Percentiles rank a stretch among this genome's conserved stretches.
These are phyloP conservation scores for Geotrichum carabidarum DNA, from an alignment of 1,139 yeast genomes.

Conservation along the genomic window DNA sequence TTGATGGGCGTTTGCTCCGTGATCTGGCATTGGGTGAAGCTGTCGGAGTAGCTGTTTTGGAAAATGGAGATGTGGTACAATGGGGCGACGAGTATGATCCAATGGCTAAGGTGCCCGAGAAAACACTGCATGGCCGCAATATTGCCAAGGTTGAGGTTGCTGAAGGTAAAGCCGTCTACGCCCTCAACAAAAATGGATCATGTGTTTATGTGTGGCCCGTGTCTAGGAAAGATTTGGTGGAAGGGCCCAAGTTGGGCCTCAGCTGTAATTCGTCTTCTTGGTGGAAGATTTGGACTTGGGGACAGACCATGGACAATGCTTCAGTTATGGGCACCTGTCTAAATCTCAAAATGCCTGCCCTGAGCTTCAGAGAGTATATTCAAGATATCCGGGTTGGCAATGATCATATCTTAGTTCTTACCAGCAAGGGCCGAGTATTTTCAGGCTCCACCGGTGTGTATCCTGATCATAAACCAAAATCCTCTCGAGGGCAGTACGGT, in stretches of 20 bases:
- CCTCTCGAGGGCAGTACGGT: slow-evolving; percentile 77
- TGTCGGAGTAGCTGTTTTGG: slow-evolving; percentile 59
- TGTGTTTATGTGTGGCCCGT: slow-evolving; percentile 26
- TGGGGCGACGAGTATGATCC: slow-evolving; percentile 48
- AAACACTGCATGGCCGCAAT: slow-evolving; percentile 47
- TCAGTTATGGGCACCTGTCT: slow-evolving; percentile 14
- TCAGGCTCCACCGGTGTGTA: slow-evolving; percentile 52
- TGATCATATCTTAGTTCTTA: slow-evolving; percentile 59
- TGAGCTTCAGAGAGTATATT: slow-evolving; percentile 47
- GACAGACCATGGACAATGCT: slow-evolving; percentile 4
- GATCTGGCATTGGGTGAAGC: slow-evolving; percentile 53
- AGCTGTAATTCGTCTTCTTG: slow-evolving; percentile 9
- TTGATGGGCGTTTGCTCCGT: slow-evolving; percentile 56
- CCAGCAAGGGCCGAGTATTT: slow-evolving; percentile 59
- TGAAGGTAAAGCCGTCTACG: slow-evolving; percentile 51
- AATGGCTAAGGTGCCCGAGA: slow-evolving; percentile 26
- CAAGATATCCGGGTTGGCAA: slow-evolving; percentile 55
- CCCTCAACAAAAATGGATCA: slow-evolving; percentile 48
- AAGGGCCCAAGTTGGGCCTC: slow-evolving; percentile 12
- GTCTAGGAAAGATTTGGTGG: slow-evolving; percentile 10
- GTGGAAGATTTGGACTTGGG: slow-evolving; percentile 20
- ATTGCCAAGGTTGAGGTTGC: slow-evolving; percentile 48
- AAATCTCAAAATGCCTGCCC: slow-evolving; percentile 23
- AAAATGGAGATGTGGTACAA: slow-evolving; percentile 69
- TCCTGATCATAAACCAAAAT: slow-evolving; percentile 26